Evolutionary conservation across 2,329 filamentous ascomycete genomes (phyloP).

Genomic region (Achaetomium macrosporum): DNA sequence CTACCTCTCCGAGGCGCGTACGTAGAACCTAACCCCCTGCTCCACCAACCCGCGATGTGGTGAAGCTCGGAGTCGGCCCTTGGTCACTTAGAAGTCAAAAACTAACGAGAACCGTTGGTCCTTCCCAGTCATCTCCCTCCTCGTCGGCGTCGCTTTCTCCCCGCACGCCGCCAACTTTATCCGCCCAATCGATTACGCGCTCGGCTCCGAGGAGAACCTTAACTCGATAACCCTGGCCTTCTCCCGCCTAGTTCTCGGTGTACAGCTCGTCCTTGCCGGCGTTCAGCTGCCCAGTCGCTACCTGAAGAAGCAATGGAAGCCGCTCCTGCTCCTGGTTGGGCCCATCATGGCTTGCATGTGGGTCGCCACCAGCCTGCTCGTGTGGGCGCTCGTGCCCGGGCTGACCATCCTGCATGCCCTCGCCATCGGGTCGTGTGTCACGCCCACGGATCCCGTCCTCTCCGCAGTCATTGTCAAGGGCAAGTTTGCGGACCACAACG

Average conservation of each 20-base stretch:
- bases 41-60: neutral
- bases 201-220: conserved; percentile 49
- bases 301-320: conserved; percentile 70
- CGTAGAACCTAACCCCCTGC: conserved; percentile 31
- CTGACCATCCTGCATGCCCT: conserved; percentile 72
- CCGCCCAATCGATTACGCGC: conserved; percentile 67
- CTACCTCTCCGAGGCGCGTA: conserved; percentile 85
- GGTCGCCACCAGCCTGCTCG: conserved; percentile 69
- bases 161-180: conserved; percentile 73
- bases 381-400: conserved; percentile 70
- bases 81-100: neutral
- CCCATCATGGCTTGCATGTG: conserved; percentile 86
- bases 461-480: conserved; percentile 90
- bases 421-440: conserved; percentile 78
- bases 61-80: neutral
- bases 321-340: conserved; percentile 67
- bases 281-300: conserved; percentile 84
- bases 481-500: conserved; percentile 86
- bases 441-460: conserved; percentile 82
- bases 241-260: conserved; percentile 77
- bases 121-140: conserved; percentile 67
- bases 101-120: neutral
- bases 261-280: conserved; percentile 83
- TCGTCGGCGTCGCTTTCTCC: conserved; percentile 73
- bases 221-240: conserved; percentile 76